A percentile compares a stretch with the other conserved stretches of the same genome.
Conservation (phyloP, 768 basidiomycete genomes). For the Rhodocollybia butyracea region DNA sequence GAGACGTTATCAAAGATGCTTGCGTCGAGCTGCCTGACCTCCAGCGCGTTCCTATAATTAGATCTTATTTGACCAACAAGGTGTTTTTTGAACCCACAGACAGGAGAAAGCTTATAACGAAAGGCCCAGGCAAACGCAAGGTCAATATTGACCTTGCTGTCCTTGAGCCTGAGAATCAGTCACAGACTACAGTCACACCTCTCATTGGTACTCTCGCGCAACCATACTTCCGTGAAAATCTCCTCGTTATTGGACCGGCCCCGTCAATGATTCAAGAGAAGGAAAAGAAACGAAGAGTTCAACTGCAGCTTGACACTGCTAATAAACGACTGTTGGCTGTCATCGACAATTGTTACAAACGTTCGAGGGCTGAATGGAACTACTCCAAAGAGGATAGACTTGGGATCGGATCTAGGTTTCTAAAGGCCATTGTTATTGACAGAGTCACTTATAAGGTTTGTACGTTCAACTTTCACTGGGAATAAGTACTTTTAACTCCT, state of each 20-base stretch:
- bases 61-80: background rate
- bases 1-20: background rate
- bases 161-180: constrained; percentile 51
- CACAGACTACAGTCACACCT: constrained; percentile 60
- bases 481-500: background rate
- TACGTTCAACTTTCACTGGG: constrained; percentile 1
- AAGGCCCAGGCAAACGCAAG: constrained; percentile 7
- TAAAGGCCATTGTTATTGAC: constrained; percentile 41
- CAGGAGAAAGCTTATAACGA: background rate
- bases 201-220: constrained; percentile 48
- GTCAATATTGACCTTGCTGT: constrained; percentile 56
- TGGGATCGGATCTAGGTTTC: constrained; percentile 27
- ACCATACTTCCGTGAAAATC: constrained; percentile 50
- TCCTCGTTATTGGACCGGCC: constrained; percentile 50
- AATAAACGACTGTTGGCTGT: constrained; percentile 1
- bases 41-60: background rate
- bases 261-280: constrained; percentile 27
- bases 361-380: constrained; percentile 21
- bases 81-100: background rate
- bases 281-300: constrained; percentile 20
- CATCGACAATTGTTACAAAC: background rate
- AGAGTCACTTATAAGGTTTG: constrained; percentile 40
- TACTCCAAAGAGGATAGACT: constrained; percentile 32
- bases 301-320: background rate
- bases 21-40: background rate